Base-by-base conservation (phyloP, 2,329 filamentous ascomycete species). In the Colletotrichum navitas region DNA sequence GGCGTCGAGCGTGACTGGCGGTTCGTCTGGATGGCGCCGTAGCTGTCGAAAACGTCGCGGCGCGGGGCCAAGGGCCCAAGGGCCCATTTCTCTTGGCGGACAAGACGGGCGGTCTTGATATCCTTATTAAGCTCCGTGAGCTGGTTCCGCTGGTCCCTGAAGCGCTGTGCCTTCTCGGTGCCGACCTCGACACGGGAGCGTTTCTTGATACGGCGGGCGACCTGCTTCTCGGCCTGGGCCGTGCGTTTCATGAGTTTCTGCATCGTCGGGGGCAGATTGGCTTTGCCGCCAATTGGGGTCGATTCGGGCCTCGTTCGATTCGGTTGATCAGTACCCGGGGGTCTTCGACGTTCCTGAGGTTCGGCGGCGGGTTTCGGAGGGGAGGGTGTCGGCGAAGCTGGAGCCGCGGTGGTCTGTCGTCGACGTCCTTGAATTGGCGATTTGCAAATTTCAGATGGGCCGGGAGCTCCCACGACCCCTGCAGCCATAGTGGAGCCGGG, bases 31-130 rank as follows among this genome's bases (percentile, higher is more conserved):
- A 77, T 69, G 74, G 81, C 52, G 73, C 91, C 94, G 78, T 90
- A 92, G 34, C 82, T 85, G 75, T 86, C 83, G 72, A 92, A 92
- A 49, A 91, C 83, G 81, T 96, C 92, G 76, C 91, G 88, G 79
- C 91, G 92, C 2, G 95, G 94, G 3, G 94, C 92, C 74, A 97
- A 79, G 11, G 93, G 88, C 0, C 95, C 95, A 74, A 94, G 82
- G 74, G 92, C 85, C 90, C 93, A 97, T 80, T 95, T 91, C 79
- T 97, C 92, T 72, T 87, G 88, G 64, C 92, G 88, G 61, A 87
- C 85, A 74, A 84, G 79, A 43, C 83, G 81, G 56, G 85, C 84
- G 29, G 75, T 73, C 26, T 72, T 49, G 43, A 77, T 41, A 56
- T 75, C 43, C 12, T 66, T 58, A 39, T 77, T 77, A 67, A 80